Evolutionary conservation across 1,284 basidiomycete species (phyloP).

Genomic region (Leccinum fallax): DNA sequence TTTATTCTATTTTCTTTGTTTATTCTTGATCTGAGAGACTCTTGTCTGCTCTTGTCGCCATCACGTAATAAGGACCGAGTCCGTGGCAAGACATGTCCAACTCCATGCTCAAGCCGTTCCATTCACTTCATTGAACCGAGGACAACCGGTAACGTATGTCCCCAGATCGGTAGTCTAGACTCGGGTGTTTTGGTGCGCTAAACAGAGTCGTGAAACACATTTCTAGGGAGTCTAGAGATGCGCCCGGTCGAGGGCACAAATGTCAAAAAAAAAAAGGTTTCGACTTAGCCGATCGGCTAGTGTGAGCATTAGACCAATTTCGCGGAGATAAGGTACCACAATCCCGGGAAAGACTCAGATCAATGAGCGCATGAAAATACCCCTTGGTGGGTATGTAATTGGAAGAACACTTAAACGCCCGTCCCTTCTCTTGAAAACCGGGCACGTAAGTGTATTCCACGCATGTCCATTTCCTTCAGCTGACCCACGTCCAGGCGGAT

Average conservation of each 20-base stretch:
- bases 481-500: conserved; percentile 15
- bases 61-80: background rate
- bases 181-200: background rate
- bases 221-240: background rate
- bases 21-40: background rate
- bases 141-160: background rate
- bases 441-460: conserved; percentile 11
- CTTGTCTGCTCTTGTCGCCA: background rate
- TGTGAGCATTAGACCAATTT: conserved; percentile 4
- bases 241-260: background rate
- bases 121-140: background rate
- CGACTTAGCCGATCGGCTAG: conserved; percentile 14
- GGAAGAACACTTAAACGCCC: conserved; percentile 5
- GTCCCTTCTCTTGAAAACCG: conserved; percentile 6
- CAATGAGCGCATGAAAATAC: conserved; percentile 7
- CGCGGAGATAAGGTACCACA: conserved; percentile 27
- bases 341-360: background rate
- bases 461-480: background rate
- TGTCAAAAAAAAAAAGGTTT: background rate
- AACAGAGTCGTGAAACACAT: background rate
- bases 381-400: background rate
- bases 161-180: background rate
- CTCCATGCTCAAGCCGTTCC: background rate
- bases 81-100: background rate
- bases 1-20: background rate